Evolutionary conservation across 257 asterid species (phyloP).

Genomic region (Marsdenia floribunda): DNA sequence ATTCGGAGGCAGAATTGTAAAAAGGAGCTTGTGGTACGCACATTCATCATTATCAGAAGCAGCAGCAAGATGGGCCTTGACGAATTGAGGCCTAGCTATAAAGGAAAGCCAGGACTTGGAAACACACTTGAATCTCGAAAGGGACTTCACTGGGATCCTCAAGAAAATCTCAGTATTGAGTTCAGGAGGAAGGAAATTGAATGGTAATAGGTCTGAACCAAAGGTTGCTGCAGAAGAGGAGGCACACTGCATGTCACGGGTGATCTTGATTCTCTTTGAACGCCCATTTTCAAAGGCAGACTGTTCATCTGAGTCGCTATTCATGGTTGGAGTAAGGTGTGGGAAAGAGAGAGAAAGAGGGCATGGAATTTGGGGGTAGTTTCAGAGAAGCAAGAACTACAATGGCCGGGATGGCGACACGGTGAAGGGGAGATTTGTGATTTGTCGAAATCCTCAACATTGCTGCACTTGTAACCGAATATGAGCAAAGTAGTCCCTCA

Average conservation of each 20-base stretch:
- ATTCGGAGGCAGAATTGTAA: slow-evolving; percentile 5
- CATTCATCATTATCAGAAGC: slow-evolving; percentile 3
- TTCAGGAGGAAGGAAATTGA: slow-evolving; percentile 13
- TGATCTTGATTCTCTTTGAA: neutral
- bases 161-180: slow-evolving; percentile 25
- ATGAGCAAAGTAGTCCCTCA: no score
- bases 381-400: neutral
- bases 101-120: slow-evolving; percentile 13
- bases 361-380: neutral
- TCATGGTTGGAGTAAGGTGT: neutral
- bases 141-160: slow-evolving; percentile 34
- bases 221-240: neutral
- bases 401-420: neutral
- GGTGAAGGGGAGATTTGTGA: neutral
- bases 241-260: neutral
- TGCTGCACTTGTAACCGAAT: no score
- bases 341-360: neutral
- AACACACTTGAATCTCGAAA: slow-evolving; percentile 16
- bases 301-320: neutral
- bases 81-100: slow-evolving; percentile 10
- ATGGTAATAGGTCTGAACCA: neutral
- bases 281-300: neutral
- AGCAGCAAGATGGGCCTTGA: slow-evolving; percentile 8
- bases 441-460: neutral
- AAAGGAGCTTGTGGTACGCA: neutral